A percentile compares a stretch with the other conserved stretches of the same genome.
These are phyloP conservation scores for Tilletia indica DNA, from an alignment of 1,284 basidiomycete genomes.

Conservation along the genomic window DNA sequence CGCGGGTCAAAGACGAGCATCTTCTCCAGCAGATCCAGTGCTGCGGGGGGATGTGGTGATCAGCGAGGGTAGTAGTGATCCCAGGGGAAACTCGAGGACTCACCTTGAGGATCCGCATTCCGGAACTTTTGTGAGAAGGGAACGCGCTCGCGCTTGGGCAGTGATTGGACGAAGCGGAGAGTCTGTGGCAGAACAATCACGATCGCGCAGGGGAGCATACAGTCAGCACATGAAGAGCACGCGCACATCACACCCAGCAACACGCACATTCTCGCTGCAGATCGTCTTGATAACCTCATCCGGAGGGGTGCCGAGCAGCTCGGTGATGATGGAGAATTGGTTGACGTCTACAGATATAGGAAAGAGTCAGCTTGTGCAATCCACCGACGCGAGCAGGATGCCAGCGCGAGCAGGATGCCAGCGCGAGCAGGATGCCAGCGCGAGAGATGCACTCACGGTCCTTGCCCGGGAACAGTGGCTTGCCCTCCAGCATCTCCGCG, in stretches of 20 bases:
- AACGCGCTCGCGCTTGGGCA: constrained; percentile 92
- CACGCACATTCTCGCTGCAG: constrained; percentile 86
- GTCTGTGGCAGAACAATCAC: constrained; percentile 64
- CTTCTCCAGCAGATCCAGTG: constrained; percentile 92
- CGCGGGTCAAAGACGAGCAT: constrained; percentile 99
- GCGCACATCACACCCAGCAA: background rate
- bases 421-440: too few species aligned
- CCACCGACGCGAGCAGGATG: too few species aligned
- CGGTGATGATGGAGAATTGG: constrained; percentile 99
- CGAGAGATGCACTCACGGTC: constrained; percentile 63
- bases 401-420: too few species aligned
- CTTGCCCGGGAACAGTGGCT: constrained; percentile 97
- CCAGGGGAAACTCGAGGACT: background rate
- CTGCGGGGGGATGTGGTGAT: constrained; percentile 57
- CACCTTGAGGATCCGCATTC: constrained; percentile 73
- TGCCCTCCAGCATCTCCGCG: constrained; percentile 98
- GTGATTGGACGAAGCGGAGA: constrained; percentile 94
- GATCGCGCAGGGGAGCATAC: background rate
- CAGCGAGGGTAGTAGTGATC: too few species aligned
- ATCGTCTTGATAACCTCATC: constrained; percentile 99
- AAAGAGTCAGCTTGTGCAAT: background rate
- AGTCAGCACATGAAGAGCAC: background rate
- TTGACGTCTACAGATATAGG: constrained; percentile 73
- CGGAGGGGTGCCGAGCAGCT: constrained; percentile 92
- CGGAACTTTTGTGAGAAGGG: constrained; percentile 92